Conservation (phyloP, 108 stramenopile genomes). For the Pseudonitzschia multiseries region DNA sequence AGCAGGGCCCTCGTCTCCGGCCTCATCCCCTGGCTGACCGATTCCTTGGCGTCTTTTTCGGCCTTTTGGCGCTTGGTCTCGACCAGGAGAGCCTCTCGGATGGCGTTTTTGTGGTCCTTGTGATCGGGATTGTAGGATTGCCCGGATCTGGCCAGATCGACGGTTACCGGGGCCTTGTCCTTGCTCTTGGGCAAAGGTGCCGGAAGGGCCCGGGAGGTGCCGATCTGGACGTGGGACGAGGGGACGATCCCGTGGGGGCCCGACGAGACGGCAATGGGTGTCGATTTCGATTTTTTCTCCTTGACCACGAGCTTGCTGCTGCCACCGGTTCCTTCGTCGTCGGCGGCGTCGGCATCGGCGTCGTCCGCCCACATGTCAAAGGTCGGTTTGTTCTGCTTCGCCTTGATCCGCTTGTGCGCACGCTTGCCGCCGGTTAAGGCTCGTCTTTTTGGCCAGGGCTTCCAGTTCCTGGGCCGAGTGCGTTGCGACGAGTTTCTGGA, state of each 20-base stretch:
- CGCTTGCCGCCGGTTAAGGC: conserved; percentile 1
- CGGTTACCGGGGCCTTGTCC: conserved; percentile 40
- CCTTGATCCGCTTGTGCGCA: conserved; percentile 17
- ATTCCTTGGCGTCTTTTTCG: conserved; percentile 47
- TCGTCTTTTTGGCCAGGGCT: conserved; percentile 35
- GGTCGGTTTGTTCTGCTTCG: conserved; percentile 25
- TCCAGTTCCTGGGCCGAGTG: conserved; percentile 46
- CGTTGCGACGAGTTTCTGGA: conserved; percentile 46
- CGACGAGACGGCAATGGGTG: conserved; percentile 14
- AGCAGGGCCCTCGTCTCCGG: conserved; percentile 64
- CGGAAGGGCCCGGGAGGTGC: conserved; percentile 19
- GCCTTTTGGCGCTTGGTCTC: conserved; percentile 76
- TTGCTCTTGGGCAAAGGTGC: conserved; percentile 17
- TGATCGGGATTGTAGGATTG: conserved; percentile 85
- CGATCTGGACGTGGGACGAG: conserved; percentile 8
- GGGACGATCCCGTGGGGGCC: conserved; percentile 32
- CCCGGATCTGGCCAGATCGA: conserved; percentile 73
- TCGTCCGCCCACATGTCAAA: conserved; percentile 79
- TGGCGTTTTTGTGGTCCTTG: conserved; percentile 62
- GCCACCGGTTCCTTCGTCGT: too few species aligned
- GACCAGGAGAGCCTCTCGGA: conserved; percentile 67
- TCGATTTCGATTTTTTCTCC: neutral
- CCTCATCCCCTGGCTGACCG: conserved; percentile 64
- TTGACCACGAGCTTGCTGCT: neutral
- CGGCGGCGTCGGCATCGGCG: too few species aligned